These are phyloP conservation scores for Annona squamosa DNA, from an alignment of 164 flowering plant species.

Conservation along the genomic window DNA sequence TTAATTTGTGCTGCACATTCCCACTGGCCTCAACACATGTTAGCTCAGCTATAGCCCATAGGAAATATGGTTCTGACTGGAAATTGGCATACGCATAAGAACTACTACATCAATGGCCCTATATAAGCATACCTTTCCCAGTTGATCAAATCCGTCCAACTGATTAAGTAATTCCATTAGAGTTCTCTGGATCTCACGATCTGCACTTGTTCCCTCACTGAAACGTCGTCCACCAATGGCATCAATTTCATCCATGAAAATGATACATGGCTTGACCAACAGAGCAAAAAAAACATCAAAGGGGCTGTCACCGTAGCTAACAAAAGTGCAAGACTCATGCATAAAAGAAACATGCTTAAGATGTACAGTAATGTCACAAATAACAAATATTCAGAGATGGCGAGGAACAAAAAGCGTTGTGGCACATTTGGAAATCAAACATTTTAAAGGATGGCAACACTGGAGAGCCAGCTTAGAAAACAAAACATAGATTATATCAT, in stretches of 20 bases:
- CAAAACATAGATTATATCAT: neutral
- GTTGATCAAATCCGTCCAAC: conserved; percentile 93
- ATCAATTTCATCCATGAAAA: conserved; percentile 98
- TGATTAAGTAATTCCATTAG: conserved; percentile 93
- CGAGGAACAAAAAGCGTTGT: neutral
- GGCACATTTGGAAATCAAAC: neutral
- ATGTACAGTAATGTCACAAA: neutral
- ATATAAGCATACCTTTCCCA: conserved; percentile 61
- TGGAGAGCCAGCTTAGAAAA: neutral
- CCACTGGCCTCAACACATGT: too few relatives aligned
- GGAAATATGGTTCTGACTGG: too few relatives aligned
- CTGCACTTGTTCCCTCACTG: conserved; percentile 91
- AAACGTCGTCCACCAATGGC: conserved; percentile 97
- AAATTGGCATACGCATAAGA: too few relatives aligned
- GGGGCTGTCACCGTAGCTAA: neutral
- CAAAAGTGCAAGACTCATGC: neutral
- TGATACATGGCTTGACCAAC: conserved; percentile 78
- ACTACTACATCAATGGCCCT: neutral
- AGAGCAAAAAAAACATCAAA: conserved; percentile 8
- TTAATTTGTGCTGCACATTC: too few relatives aligned
- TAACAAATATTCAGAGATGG: neutral
- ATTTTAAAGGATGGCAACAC: neutral
- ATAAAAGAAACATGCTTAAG: neutral
- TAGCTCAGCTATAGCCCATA: too few relatives aligned
- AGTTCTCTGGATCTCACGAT: conserved; percentile 93